Conservation (phyloP, 1,139 yeast genomes). For the Pichia terricola region DNA sequence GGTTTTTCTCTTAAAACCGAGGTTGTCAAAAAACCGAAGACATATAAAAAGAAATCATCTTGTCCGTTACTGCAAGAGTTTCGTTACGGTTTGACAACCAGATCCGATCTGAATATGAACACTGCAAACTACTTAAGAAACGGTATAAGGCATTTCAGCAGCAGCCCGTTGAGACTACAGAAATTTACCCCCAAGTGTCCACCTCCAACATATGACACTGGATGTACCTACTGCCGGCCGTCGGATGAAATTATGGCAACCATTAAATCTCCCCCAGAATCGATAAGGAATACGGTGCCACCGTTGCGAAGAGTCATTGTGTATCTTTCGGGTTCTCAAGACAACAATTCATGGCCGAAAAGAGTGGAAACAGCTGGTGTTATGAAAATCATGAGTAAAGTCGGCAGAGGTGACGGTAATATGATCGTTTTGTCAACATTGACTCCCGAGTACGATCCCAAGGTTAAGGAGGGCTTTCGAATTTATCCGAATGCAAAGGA, state of each 20-base stretch:
- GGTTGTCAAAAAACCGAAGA: too few relatives aligned
- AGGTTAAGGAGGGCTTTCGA: conserved; percentile 3
- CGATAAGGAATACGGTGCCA: conserved; percentile 40
- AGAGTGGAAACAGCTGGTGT: conserved; percentile 38
- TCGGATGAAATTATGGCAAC: conserved; percentile 23
- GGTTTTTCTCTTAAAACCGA: too few relatives aligned
- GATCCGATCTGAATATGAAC: too few relatives aligned
- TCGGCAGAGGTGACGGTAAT: conserved; percentile 13
- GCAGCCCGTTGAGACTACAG: too few relatives aligned
- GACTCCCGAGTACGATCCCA: not conserved
- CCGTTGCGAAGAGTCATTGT: conserved; percentile 48
- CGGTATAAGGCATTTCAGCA: too few relatives aligned
- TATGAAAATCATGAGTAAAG: conserved; percentile 14
- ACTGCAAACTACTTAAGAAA: too few relatives aligned
- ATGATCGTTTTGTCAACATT: conserved; percentile 8
- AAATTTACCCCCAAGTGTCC: conserved; percentile 32
- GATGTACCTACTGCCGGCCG: conserved; percentile 47
- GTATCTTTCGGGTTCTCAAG: conserved; percentile 33
- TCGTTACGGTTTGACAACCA: too few relatives aligned
- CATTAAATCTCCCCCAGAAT: conserved; percentile 15
- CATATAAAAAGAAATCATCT: too few relatives aligned
- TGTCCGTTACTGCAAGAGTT: too few relatives aligned
- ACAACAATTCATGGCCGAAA: conserved; percentile 42
- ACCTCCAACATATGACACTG: conserved; percentile 43
- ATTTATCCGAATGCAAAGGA: conserved; percentile 11